These are phyloP conservation scores for Lithospermum erythrorhizon DNA, from an alignment of 257 asterid genomes.

Conservation along the genomic window DNA sequence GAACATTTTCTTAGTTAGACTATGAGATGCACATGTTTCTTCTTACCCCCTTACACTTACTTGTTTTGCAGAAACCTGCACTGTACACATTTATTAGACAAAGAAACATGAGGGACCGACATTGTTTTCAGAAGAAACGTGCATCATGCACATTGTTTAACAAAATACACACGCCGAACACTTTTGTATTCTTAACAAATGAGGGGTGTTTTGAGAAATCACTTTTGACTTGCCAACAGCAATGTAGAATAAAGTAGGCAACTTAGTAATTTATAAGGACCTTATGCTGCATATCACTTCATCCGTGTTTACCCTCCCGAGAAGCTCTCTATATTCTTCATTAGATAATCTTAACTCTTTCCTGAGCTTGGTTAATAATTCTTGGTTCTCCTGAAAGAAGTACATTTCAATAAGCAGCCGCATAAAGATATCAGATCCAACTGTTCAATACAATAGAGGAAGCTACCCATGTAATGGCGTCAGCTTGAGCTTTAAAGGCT, in stretches of 20 bases:
- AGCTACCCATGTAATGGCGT: conserved; percentile 85
- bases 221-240: neutral
- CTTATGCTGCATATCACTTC: conserved; percentile 68
- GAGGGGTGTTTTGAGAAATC: neutral
- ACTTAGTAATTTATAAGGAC: conserved; percentile 14
- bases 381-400: conserved; percentile 58
- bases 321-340: conserved; percentile 81
- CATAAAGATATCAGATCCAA: conserved; percentile 20
- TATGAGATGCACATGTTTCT: too few species aligned
- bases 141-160: neutral
- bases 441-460: conserved; percentile 2
- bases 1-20: too few species aligned
- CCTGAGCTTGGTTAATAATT: conserved; percentile 65
- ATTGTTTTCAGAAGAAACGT: too few species aligned
- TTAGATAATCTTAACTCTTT: conserved; percentile 68
- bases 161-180: neutral
- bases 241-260: neutral
- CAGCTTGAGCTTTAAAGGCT: conserved; percentile 89
- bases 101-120: neutral
- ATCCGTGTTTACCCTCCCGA: conserved; percentile 57
- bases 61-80: neutral
- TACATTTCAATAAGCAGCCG: conserved; percentile 26
- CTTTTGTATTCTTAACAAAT: neutral
- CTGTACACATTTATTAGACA: neutral
- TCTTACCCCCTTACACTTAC: too few species aligned